These are phyloP conservation scores for Ramaria rubella DNA, from an alignment of 768 basidiomycete species.

Conservation along the genomic window DNA sequence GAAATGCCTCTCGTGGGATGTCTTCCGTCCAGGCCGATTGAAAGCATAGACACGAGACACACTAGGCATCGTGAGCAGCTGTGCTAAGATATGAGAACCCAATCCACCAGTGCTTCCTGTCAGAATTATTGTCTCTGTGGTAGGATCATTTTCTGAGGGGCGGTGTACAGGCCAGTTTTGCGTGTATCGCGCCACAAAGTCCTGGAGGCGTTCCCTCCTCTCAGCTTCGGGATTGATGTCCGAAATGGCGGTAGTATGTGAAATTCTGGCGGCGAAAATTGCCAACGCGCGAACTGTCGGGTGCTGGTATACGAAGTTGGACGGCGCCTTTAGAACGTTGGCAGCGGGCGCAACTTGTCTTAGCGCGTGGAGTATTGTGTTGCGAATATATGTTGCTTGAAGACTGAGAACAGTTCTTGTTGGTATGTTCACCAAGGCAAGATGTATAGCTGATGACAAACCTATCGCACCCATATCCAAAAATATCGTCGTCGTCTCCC, in stretches of 20 bases:
- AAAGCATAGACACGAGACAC: slow-evolving; percentile 11
- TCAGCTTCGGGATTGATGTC: background rate
- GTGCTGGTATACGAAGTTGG: slow-evolving; percentile 40
- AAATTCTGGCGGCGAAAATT: slow-evolving; percentile 17
- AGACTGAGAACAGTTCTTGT: slow-evolving; percentile 29
- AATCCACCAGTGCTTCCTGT: slow-evolving; percentile 14
- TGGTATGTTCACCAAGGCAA: background rate
- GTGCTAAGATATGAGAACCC: slow-evolving; percentile 9
- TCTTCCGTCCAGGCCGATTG: slow-evolving; percentile 11
- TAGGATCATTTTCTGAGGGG: background rate
- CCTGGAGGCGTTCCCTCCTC: background rate
- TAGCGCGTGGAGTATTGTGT: slow-evolving; percentile 31
- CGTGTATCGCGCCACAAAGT: background rate
- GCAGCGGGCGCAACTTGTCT: slow-evolving; percentile 11
- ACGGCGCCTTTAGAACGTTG: slow-evolving; percentile 15
- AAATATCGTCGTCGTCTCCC: slow-evolving; percentile 18
- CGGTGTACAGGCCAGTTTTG: background rate
- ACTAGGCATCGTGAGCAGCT: background rate
- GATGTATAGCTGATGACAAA: background rate
- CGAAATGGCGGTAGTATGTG: background rate
- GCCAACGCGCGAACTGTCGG: slow-evolving; percentile 32
- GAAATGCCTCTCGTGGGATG: slow-evolving; percentile 14
- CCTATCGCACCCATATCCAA: slow-evolving; percentile 5
- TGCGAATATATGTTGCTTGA: slow-evolving; percentile 36
- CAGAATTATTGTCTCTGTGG: slow-evolving; percentile 1